phyloP scores from a whole-genome alignment of 768 basidiomycete genomes.

The Hemileccinum impolitum region DNA sequence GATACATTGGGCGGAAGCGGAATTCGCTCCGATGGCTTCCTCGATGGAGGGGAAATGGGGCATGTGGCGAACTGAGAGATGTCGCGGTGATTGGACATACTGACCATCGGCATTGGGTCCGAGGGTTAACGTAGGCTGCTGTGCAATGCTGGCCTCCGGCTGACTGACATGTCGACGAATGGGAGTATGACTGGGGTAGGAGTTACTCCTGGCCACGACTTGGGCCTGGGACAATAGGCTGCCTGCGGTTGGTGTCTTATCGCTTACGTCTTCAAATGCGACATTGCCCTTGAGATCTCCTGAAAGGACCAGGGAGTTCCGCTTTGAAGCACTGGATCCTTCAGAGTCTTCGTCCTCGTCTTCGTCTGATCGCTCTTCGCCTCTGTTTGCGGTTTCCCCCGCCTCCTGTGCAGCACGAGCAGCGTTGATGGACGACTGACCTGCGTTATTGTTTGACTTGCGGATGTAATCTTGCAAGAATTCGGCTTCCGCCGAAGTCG shows the following conservation, averaged over 20 bases:
- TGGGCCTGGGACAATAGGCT: constrained; percentile 77
- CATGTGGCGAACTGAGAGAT: constrained; percentile 69
- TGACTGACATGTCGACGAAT: constrained; percentile 69
- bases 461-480: constrained; percentile 91
- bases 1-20: constrained; percentile 71
- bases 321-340: constrained; percentile 69
- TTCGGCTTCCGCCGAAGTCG: constrained; percentile 87
- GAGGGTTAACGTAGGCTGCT: constrained; percentile 57
- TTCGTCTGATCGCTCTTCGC: constrained; percentile 75
- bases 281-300: constrained; percentile 57
- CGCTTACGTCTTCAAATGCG: constrained; percentile 64
- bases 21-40: constrained; percentile 73
- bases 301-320: constrained; percentile 67
- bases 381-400: constrained; percentile 53
- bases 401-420: constrained; percentile 69
- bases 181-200: constrained; percentile 66
- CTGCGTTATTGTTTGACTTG: constrained; percentile 84
- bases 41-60: constrained; percentile 83
- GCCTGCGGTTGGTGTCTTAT: constrained; percentile 84
- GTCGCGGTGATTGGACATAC: constrained; percentile 46
- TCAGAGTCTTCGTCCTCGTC: constrained; percentile 88
- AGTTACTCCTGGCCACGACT: constrained; percentile 51
- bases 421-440: constrained; percentile 71
- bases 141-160: constrained; percentile 51
- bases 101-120: constrained; percentile 44